Evolutionary conservation across 106 monocot species (phyloP).

Genomic region (Apostasia shenzhenica): DNA sequence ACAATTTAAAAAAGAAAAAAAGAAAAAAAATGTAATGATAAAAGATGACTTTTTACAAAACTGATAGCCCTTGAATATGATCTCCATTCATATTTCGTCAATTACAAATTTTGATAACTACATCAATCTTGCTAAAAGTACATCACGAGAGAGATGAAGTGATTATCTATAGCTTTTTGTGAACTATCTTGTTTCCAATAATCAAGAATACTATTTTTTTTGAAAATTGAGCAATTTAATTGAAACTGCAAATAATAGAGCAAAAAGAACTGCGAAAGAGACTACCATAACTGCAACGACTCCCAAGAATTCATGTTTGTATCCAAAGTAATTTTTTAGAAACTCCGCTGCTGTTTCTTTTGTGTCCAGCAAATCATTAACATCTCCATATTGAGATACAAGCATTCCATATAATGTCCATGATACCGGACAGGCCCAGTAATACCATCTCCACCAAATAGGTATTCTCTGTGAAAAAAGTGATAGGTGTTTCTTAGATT

Average conservation of each 20-base stretch:
- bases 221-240: conserved; percentile 47
- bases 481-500: too few relatives aligned
- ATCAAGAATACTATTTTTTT: conserved; percentile 10
- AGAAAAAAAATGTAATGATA: too few relatives aligned
- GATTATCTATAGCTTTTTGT: too few relatives aligned
- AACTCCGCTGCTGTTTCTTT: conserved; percentile 8
- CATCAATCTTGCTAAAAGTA: too few relatives aligned
- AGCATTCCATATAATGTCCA: conserved; percentile 49
- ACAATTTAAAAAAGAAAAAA: too few relatives aligned
- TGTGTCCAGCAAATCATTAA: not conserved
- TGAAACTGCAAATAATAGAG: conserved; percentile 31
- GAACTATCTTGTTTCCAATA: too few relatives aligned
- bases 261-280: conserved; percentile 41
- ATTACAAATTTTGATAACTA: too few relatives aligned
- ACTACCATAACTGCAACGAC: conserved; percentile 33
- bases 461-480: conserved; percentile 21
- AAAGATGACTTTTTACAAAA: too few relatives aligned
- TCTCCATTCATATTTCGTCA: too few relatives aligned
- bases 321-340: conserved; percentile 34
- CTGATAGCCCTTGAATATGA: too few relatives aligned
- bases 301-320: conserved; percentile 34
- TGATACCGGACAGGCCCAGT: conserved; percentile 32
- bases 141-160: too few relatives aligned
- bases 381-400: conserved; percentile 44
- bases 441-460: conserved; percentile 50